Conservation (phyloP, 257 asterid genomes). For the Plantago elongata region DNA sequence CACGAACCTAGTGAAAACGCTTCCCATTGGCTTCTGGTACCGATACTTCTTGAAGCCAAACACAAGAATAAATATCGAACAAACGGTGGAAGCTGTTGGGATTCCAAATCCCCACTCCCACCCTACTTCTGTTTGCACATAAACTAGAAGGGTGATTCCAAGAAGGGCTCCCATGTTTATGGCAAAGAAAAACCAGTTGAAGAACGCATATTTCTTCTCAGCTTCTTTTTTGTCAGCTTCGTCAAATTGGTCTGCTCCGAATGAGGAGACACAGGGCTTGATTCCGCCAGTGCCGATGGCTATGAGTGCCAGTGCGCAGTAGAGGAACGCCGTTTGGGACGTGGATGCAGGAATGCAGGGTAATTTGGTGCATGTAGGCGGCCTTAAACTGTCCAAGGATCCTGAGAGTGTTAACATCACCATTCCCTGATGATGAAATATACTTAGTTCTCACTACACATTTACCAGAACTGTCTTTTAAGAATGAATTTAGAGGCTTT, state of each 20-base stretch:
- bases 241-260: conserved; percentile 77
- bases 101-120: conserved; percentile 72
- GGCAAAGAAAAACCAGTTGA: conserved; percentile 88
- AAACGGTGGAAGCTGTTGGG: conserved; percentile 44
- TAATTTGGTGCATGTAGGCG: conserved; percentile 42
- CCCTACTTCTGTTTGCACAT: conserved; percentile 48
- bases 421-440: conserved; percentile 40
- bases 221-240: conserved; percentile 49
- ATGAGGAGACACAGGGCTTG: conserved; percentile 80
- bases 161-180: conserved; percentile 81
- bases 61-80: conserved; percentile 44
- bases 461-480: too few relatives aligned
- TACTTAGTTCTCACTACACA: neutral
- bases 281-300: conserved; percentile 86
- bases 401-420: conserved; percentile 62
- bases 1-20: conserved; percentile 69
- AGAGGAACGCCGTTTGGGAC: conserved; percentile 47
- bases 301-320: conserved; percentile 49
- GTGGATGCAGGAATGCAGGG: conserved; percentile 57
- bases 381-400: conserved; percentile 51
- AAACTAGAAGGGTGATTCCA: conserved; percentile 66
- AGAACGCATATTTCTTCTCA: conserved; percentile 56
- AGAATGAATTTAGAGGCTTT: too few relatives aligned
- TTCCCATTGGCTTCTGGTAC: conserved; percentile 74
- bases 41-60: conserved; percentile 50